Base-by-base conservation (phyloP, 305 asterid genomes). In the Solanum aculeatissimum region DNA sequence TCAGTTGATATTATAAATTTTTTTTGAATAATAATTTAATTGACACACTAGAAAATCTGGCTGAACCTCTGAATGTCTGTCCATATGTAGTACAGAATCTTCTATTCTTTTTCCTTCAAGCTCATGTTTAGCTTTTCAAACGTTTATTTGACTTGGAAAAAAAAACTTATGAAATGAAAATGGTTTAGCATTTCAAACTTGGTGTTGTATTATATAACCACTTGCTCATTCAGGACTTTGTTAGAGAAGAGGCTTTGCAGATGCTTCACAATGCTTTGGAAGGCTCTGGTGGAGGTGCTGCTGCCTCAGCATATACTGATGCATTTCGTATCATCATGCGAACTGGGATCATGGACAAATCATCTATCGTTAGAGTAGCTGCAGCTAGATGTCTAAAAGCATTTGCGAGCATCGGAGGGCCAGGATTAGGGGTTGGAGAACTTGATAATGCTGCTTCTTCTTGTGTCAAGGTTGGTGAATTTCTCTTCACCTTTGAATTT, bases 261-360 rank as follows among this genome's bases (percentile, higher is more conserved):
- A 93, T 97, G 99, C 99, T 97, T 91, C 92, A 90, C 81, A 97
- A 94, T 91, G 99, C 98, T 82, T 88, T 97, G 92, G 99, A 97
- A 89, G 99, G 99, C 86, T 94, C 95, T 85, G 94, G 92, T 32
- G 98, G 99, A 53, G 88, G 87, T 91, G 98, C 95, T 83, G 84
- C 96, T 87, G 86, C 97, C 88, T 87, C 97, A 58, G 98, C 93
- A 27, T 97, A 94, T 84, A 83, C 83, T 51, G 99, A 95, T 92
- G 98, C 98, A 82, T 95, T 92, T 86, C 99, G 99, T 72, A 85
- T 94, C 80, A 91, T 94, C 83, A 93, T 90, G 87, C 91, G 98
- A 83, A 83, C 88, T 19, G 98, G 97, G 84, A 93, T 93, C 47
- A 93, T 92, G 54, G 99, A 97, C 89, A 97, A 95, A 89, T 95